These are phyloP conservation scores for Plasmodium chabaudi DNA, from an alignment of 169 alveolate species.

Conservation along the genomic window DNA sequence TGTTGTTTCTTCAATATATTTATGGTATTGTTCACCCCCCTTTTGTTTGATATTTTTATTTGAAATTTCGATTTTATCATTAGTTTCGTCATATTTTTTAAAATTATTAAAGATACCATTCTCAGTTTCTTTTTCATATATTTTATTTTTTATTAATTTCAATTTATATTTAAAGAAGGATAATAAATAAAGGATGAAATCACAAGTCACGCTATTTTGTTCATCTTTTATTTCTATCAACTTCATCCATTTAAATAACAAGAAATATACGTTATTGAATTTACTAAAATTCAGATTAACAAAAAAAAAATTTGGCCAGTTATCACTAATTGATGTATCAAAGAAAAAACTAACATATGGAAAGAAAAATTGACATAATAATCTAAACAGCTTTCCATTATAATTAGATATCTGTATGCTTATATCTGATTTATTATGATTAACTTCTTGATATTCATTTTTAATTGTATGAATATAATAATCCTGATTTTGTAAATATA, in stretches of 20 bases:
- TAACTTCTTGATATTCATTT: background rate
- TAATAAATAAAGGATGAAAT: constrained; percentile 58
- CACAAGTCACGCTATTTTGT: constrained; percentile 38
- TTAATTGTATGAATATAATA: background rate
- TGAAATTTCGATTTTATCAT: background rate
- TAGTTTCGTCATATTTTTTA: background rate
- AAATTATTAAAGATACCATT: background rate
- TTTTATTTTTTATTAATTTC: constrained; percentile 13
- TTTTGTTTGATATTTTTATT: background rate
- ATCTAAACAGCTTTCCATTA: constrained; percentile 48
- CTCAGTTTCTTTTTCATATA: constrained; percentile 25
- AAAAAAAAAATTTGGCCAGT: constrained; percentile 64
- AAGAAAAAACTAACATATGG: constrained; percentile 49
- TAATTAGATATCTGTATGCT: constrained; percentile 51
- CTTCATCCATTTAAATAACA: constrained; percentile 49
- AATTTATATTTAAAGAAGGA: constrained; percentile 55
- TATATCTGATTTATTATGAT: constrained; percentile 14
- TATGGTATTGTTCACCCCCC: background rate
- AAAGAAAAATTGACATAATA: constrained; percentile 59
- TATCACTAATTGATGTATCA: constrained; percentile 40
- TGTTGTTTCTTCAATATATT: background rate
- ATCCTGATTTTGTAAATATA: constrained; percentile 23
- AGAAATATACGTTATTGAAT: constrained; percentile 54
- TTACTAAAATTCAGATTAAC: constrained; percentile 63
- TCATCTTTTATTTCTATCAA: constrained; percentile 52